Percentiles rank a stretch among this genome's conserved stretches.
Evolutionary conservation across 2,329 filamentous ascomycete species (phyloP).

Genomic region (Pezicula radicicola): DNA sequence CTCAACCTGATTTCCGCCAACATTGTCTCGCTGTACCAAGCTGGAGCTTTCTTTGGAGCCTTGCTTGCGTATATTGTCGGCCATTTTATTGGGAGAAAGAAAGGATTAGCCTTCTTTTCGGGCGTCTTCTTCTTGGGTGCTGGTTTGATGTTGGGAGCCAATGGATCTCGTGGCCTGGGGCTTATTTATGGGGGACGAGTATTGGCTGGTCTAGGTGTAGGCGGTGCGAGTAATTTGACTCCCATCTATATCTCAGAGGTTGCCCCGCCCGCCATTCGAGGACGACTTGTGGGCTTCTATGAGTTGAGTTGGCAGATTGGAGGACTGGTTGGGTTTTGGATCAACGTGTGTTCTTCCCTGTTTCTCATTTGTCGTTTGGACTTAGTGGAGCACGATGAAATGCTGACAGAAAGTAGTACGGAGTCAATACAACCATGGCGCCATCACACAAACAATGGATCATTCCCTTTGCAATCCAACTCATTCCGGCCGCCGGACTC

Average conservation of each 20-base stretch:
- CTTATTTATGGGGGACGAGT: constrained; percentile 60
- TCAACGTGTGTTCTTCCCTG: constrained; percentile 36
- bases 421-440: constrained; percentile 47
- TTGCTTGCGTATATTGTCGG: constrained; percentile 63
- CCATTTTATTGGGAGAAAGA: constrained; percentile 65
- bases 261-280: constrained; percentile 59
- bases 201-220: constrained; percentile 61
- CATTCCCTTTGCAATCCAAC: constrained; percentile 60
- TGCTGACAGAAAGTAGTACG: constrained; percentile 23
- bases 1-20: constrained; percentile 65
- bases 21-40: constrained; percentile 79
- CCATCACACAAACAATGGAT: constrained; percentile 55
- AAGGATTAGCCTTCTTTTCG: constrained; percentile 58
- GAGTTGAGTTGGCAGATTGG: constrained; percentile 65
- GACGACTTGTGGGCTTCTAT: constrained; percentile 63
- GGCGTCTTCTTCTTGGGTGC: constrained; percentile 68
- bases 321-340: constrained; percentile 62
- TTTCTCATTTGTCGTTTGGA: no score
- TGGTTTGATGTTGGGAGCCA: constrained; percentile 69
- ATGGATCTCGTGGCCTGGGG: constrained; percentile 57
- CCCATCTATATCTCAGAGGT: constrained; percentile 61
- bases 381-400: no score
- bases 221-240: constrained; percentile 60
- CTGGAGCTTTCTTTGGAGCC: constrained; percentile 80
- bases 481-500: constrained; percentile 63